Conservation (phyloP, 306 rosid genomes). For the Cyclanthera cordifolia region DNA sequence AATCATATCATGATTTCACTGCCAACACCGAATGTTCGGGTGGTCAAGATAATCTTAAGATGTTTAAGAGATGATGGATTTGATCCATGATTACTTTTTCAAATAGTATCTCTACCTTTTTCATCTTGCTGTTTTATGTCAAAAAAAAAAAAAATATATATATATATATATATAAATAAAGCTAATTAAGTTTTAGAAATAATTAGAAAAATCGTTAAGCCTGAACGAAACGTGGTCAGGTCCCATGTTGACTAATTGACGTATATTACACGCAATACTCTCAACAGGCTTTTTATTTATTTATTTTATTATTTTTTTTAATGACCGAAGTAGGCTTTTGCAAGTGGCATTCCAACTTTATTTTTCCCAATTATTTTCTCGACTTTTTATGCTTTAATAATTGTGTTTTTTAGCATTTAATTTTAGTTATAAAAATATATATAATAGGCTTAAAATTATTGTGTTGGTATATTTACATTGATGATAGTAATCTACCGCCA, state of each 20-base stretch:
- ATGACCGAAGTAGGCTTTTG: not conserved
- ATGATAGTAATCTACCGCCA: not conserved
- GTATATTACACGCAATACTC: not conserved
- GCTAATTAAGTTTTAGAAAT: not conserved
- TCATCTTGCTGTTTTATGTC: no score
- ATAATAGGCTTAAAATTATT: not conserved
- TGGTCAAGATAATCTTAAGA: no score
- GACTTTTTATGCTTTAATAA: not conserved
- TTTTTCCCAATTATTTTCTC: not conserved
- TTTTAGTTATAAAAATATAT: not conserved
- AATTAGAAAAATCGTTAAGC: not conserved
- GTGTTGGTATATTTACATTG: not conserved
- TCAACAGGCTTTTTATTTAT: not conserved
- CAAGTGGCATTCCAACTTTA: not conserved
- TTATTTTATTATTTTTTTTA: not conserved
- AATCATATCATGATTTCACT: no score
- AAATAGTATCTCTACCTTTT: no score
- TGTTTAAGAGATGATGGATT: no score
- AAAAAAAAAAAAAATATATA: no score
- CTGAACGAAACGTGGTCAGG: not conserved
- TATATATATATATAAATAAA: no score
- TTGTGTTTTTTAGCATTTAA: not conserved
- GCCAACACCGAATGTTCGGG: no score
- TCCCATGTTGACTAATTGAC: not conserved
- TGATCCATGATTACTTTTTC: no score